A percentile compares a stretch with the other conserved stretches of the same genome.
Evolutionary conservation across 2,329 filamentous ascomycete genomes (phyloP).

Genomic region (Amylocarpus encephaloides): DNA sequence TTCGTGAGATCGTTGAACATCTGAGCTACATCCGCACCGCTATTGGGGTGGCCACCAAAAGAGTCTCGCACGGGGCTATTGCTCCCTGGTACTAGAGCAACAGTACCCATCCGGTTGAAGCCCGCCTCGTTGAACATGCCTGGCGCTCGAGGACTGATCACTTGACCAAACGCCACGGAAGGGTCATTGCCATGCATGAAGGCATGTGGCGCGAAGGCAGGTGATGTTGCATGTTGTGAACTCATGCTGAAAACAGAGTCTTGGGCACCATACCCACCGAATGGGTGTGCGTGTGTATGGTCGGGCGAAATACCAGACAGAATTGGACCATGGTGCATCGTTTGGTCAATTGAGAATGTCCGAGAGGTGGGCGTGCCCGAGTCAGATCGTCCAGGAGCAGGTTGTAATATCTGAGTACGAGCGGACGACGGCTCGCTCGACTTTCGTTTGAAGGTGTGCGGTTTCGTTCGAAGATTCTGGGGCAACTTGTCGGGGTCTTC

Average conservation of each 20-base stretch:
- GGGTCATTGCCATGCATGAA: conserved; percentile 24
- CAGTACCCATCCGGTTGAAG: conserved; percentile 25
- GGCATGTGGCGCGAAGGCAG: conserved; percentile 29
- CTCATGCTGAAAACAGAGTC: conserved; percentile 26
- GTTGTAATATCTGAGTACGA: conserved; percentile 26
- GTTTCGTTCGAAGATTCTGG: conserved; percentile 45
- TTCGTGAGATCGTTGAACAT: conserved; percentile 32
- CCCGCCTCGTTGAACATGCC: conserved; percentile 26
- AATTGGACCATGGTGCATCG: conserved; percentile 22
- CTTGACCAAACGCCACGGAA: conserved; percentile 19
- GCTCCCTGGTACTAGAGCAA: conserved; percentile 16
- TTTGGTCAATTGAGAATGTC: conserved; percentile 18
- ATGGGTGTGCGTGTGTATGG: conserved; percentile 26
- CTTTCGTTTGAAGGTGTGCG: conserved; percentile 30
- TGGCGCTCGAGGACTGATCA: conserved; percentile 14
- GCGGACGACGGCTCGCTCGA: conserved; percentile 28
- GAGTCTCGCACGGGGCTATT: conserved; percentile 26
- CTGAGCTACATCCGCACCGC: conserved; percentile 10
- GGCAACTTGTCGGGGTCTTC: conserved; percentile 88
- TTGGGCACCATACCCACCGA: conserved; percentile 16
- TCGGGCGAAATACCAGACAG: conserved; percentile 24
- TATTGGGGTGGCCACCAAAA: conserved; percentile 22
- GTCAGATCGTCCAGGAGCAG: conserved; percentile 28
- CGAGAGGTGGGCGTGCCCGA: conserved; percentile 28
- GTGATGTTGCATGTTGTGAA: conserved; percentile 18